phyloP scores from a whole-genome alignment of 768 basidiomycete species.

The Suillus ampliporus region DNA sequence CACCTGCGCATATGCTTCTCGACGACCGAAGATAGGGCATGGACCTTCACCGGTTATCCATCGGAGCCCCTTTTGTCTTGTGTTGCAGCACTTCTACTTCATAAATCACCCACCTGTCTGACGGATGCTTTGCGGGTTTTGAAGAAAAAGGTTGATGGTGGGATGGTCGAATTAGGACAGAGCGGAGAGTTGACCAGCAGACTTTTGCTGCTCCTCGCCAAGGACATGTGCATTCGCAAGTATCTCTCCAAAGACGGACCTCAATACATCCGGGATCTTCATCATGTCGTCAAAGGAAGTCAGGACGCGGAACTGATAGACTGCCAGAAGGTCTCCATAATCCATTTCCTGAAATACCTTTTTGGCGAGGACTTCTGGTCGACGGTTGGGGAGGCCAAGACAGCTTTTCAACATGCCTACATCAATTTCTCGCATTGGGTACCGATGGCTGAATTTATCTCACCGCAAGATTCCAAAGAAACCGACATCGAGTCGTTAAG shows the following conservation, averaged over 20 bases:
- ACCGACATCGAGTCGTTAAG: neutral
- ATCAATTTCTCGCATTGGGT: constrained; percentile 21
- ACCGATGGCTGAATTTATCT: constrained; percentile 17
- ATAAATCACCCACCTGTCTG: neutral
- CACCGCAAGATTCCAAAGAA: neutral
- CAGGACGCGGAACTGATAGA: constrained; percentile 13
- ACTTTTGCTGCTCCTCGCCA: constrained; percentile 15
- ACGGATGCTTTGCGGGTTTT: neutral
- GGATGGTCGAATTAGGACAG: constrained; percentile 12
- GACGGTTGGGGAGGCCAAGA: constrained; percentile 4
- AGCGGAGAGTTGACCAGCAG: constrained; percentile 19
- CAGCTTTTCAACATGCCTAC: constrained; percentile 15
- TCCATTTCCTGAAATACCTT: constrained; percentile 21
- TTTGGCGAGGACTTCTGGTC: constrained; percentile 14
- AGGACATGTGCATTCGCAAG: constrained; percentile 14
- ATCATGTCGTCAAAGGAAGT: neutral
- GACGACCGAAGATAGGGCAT: constrained; percentile 13
- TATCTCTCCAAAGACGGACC: neutral
- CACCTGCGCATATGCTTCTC: constrained; percentile 19
- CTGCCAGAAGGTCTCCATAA: constrained; percentile 18
- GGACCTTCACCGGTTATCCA: constrained; percentile 22
- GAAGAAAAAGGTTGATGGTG: constrained; percentile 6
- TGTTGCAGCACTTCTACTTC: neutral
- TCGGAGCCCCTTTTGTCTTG: constrained; percentile 25
- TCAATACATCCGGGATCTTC: neutral